Conservation (phyloP, 2,329 filamentous ascomycete species). For the Fusarium domesticum region DNA sequence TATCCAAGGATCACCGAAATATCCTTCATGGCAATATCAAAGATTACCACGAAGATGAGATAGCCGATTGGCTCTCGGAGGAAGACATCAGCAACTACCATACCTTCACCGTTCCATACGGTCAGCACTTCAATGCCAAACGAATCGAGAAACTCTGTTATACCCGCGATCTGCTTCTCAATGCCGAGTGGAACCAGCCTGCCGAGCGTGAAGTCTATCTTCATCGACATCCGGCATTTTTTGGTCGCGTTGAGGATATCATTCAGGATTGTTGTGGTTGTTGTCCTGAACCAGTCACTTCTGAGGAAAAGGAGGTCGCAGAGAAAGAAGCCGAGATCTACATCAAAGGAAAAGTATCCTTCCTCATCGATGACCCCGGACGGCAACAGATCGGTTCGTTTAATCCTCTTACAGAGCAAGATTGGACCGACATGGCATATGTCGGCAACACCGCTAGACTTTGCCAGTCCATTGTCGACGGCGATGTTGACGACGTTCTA, state of each 20-base stretch:
- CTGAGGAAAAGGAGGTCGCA: conserved; percentile 68
- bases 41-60: conserved; percentile 71
- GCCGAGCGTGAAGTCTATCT: conserved; percentile 73
- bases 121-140: conserved; percentile 57
- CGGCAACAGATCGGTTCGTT: conserved; percentile 70
- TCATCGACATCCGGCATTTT: conserved; percentile 83
- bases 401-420: conserved; percentile 75
- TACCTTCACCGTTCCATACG: conserved; percentile 70
- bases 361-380: conserved; percentile 78
- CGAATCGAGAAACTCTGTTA: conserved; percentile 81
- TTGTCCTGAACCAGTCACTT: conserved; percentile 67
- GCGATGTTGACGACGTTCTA: conserved; percentile 65
- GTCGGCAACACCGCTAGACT: conserved; percentile 73
- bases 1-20: conserved; percentile 38
- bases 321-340: conserved; percentile 73
- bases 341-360: conserved; percentile 69
- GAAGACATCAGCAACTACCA: conserved; percentile 78
- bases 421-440: conserved; percentile 92
- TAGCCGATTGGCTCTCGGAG: conserved; percentile 77
- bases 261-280: conserved; percentile 78
- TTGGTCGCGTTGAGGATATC: conserved; percentile 71
- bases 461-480: conserved; percentile 77
- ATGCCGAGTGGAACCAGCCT: conserved; percentile 80
- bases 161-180: conserved; percentile 75
- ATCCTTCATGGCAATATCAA: conserved; percentile 68